phyloP scores from a whole-genome alignment of 75 land plant genomes.

The Cunninghamia lanceolata region DNA sequence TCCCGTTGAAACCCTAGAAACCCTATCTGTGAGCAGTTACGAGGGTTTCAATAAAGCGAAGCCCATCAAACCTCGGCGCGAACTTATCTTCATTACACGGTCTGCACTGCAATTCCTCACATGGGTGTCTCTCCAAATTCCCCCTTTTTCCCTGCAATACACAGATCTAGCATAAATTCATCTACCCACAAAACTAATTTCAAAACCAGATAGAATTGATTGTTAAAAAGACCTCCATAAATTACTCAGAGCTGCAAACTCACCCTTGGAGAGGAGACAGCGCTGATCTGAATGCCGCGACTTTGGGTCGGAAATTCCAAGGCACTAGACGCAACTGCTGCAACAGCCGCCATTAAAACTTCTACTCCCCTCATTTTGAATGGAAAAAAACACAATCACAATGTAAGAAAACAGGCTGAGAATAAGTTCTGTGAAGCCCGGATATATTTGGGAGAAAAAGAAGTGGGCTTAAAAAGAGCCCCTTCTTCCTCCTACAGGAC shows the following conservation, averaged over 20 bases:
- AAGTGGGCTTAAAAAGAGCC: background rate
- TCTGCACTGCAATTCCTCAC: background rate
- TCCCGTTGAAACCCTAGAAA: background rate
- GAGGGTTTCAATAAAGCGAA: slow-evolving; percentile 46
- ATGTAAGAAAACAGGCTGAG: background rate
- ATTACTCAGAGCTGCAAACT: background rate
- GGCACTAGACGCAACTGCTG: background rate
- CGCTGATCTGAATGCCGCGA: background rate
- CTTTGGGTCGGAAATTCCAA: background rate
- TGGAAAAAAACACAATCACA: background rate
- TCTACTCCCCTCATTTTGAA: background rate
- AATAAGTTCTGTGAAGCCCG: background rate
- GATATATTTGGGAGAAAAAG: background rate
- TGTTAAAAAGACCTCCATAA: background rate
- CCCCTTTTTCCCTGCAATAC: background rate
- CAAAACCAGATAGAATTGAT: background rate
- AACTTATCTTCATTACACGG: slow-evolving; percentile 17
- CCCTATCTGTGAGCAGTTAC: slow-evolving; percentile 44
- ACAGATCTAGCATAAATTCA: background rate
- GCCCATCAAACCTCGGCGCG: slow-evolving; percentile 41
- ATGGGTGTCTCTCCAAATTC: background rate
- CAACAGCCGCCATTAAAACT: background rate
- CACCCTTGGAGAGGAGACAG: background rate
- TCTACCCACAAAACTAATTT: background rate
- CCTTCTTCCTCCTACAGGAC: background rate